A percentile compares a stretch with the other conserved stretches of the same genome.
Conservation (phyloP, 108 stramenopile genomes). For the Skeletonema grethae region DNA sequence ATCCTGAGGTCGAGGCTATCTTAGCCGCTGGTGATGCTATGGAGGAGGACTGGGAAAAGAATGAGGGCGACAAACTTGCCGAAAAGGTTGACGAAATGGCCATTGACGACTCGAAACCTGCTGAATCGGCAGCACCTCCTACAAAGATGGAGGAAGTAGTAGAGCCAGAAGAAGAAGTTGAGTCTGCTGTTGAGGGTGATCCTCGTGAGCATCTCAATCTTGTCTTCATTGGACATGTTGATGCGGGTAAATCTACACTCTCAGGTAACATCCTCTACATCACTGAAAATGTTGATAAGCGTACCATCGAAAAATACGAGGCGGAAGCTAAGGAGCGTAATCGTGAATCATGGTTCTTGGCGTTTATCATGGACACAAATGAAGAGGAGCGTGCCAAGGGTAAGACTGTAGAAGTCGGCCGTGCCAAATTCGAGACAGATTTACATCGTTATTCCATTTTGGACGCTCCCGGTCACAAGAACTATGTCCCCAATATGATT, state of each 20-base stretch:
- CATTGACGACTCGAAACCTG: conserved; percentile 39
- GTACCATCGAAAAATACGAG: conserved; percentile 98
- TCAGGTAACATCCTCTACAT: conserved; percentile 98
- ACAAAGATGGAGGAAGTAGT: conserved; percentile 46
- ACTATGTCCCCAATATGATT: conserved; percentile 99
- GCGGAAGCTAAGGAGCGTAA: conserved; percentile 99
- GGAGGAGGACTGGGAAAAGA: conserved; percentile 34
- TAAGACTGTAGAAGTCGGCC: conserved; percentile 99
- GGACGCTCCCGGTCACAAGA: conserved; percentile 99
- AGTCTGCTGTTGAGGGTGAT: conserved; percentile 81
- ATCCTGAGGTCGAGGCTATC: conserved; percentile 75
- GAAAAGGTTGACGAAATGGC: conserved; percentile 51
- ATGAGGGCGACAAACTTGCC: conserved; percentile 18
- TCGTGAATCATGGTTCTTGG: conserved; percentile 99
- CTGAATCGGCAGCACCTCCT: conserved; percentile 18
- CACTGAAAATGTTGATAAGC: conserved; percentile 98
- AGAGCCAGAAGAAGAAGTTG: conserved; percentile 38
- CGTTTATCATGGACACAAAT: conserved; percentile 99
- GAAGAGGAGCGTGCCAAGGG: conserved; percentile 99
- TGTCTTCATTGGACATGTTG: conserved; percentile 98
- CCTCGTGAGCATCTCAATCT: conserved; percentile 98
- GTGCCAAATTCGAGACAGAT: conserved; percentile 96
- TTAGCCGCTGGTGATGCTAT: conserved; percentile 24
- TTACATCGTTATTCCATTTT: conserved; percentile 96
- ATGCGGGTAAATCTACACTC: conserved; percentile 99